A percentile compares a stretch with the other conserved stretches of the same genome.
Evolutionary conservation across 2,329 filamentous ascomycete genomes (phyloP).

Genomic region (Metarhizium robertsii): DNA sequence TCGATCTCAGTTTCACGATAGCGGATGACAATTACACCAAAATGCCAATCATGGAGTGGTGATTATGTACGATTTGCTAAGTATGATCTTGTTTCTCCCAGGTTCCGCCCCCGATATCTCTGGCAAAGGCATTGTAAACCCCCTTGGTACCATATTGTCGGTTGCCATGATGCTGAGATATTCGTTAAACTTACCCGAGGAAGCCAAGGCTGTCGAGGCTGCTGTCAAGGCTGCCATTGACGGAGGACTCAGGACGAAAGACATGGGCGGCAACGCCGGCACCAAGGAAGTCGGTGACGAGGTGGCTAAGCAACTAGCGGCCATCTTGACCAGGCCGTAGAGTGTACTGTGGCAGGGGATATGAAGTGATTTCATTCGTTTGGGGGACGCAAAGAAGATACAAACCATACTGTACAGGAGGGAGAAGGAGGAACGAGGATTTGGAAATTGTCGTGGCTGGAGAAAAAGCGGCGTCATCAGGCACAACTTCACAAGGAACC

Average conservation of each 20-base stretch:
- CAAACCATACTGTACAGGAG: too few relatives aligned
- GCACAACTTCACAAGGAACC: neutral
- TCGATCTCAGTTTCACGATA: neutral
- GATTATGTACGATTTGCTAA: neutral
- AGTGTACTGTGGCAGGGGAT: neutral
- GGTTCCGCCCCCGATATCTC: conserved; percentile 90
- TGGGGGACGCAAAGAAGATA: neutral
- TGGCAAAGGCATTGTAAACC: conserved; percentile 76
- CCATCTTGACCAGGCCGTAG: conserved; percentile 44
- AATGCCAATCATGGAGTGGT: neutral
- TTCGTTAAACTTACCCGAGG: conserved; percentile 68
- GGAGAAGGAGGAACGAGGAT: neutral
- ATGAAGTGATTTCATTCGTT: neutral
- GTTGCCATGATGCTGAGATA: conserved; percentile 95
- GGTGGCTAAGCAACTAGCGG: conserved; percentile 60
- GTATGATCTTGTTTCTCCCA: conserved; percentile 18
- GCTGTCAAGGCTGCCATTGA: conserved; percentile 77
- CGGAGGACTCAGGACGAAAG: conserved; percentile 68
- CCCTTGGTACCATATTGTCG: conserved; percentile 83
- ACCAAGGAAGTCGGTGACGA: conserved; percentile 72
- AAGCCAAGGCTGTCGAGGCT: conserved; percentile 71
- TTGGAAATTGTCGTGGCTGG: neutral
- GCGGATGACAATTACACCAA: neutral
- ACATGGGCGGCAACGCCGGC: conserved; percentile 68
- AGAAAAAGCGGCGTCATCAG: neutral